These are phyloP conservation scores for Suillus cothurnatus DNA, from an alignment of 768 basidiomycete species.

Conservation along the genomic window DNA sequence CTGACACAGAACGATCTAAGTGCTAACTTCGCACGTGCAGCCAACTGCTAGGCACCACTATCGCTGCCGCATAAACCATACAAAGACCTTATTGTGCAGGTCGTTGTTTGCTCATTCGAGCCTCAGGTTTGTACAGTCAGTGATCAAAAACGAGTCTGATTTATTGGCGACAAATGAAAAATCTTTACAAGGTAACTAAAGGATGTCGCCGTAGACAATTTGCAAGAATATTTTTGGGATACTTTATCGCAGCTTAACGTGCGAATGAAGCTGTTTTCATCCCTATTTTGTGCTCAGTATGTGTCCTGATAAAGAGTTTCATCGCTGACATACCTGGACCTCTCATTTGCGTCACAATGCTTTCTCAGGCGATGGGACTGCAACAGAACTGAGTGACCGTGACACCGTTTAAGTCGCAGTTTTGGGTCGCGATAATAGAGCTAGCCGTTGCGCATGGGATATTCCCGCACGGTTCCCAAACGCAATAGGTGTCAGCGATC, in stretches of 20 bases:
- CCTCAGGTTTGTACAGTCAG: background rate
- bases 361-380: too few species aligned
- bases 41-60: background rate
- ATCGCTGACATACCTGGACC: background rate
- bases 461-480: slow-evolving; percentile 10
- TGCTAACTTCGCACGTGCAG: background rate
- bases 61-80: background rate
- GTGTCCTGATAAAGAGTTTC: background rate
- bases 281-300: background rate
- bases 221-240: slow-evolving; percentile 1
- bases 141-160: background rate
- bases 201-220: background rate
- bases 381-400: slow-evolving; percentile 2
- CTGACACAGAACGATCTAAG: background rate
- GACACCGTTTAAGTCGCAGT: slow-evolving; percentile 3
- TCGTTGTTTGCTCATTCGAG: background rate
- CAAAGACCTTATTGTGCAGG: background rate
- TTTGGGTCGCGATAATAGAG: background rate
- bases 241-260: background rate
- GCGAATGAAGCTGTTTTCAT: background rate
- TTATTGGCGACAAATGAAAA: background rate
- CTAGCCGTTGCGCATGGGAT: background rate
- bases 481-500: background rate
- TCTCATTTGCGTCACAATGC: background rate
- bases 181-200: background rate